These are phyloP conservation scores for Dactylonectria macrodidyma DNA, from an alignment of 2,329 filamentous ascomycete genomes.

Conservation along the genomic window DNA sequence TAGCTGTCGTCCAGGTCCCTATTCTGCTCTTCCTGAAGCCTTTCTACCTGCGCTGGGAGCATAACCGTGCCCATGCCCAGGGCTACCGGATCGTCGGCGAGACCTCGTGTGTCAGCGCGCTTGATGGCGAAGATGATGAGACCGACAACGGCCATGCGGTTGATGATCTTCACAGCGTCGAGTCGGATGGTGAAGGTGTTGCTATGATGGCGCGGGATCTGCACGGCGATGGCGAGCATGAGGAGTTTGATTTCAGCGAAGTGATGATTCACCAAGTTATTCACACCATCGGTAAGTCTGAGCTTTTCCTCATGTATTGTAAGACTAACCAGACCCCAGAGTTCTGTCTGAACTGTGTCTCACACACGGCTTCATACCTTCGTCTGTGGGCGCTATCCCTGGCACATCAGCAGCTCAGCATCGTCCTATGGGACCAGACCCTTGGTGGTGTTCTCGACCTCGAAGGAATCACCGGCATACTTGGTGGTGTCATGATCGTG, in stretches of 20 bases:
- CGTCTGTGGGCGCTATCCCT: slow-evolving; percentile 98
- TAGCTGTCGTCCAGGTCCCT: slow-evolving; percentile 90
- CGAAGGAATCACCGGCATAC: slow-evolving; percentile 77
- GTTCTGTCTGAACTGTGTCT: slow-evolving; percentile 99
- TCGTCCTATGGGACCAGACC: slow-evolving; percentile 98
- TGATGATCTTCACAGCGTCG: too few relatives aligned
- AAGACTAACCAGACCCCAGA: slow-evolving; percentile 66
- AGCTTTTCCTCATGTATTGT: too few relatives aligned
- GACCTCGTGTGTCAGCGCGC: slow-evolving; percentile 86
- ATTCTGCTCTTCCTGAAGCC: slow-evolving; percentile 95
- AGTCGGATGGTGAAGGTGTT: slow-evolving; percentile 67
- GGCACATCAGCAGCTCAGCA: slow-evolving; percentile 96
- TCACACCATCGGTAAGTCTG: slow-evolving; percentile 89
- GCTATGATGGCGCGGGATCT: slow-evolving; percentile 83
- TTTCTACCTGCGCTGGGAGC: slow-evolving; percentile 92
- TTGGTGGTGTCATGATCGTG: slow-evolving; percentile 76
- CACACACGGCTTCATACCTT: slow-evolving; percentile 97
- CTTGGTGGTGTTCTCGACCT: slow-evolving; percentile 81
- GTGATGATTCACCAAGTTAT: slow-evolving; percentile 99
- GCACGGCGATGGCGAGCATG: slow-evolving; percentile 82
- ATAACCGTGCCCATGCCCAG: slow-evolving; percentile 88
- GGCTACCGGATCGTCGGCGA: slow-evolving; percentile 97
- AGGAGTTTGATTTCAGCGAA: slow-evolving; percentile 97
- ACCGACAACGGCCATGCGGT: slow-evolving; percentile 62
- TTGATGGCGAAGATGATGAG: slow-evolving; percentile 86